Conservation (phyloP, 371 early-diverging fungal genomes). For the Mortierella sp. region DNA sequence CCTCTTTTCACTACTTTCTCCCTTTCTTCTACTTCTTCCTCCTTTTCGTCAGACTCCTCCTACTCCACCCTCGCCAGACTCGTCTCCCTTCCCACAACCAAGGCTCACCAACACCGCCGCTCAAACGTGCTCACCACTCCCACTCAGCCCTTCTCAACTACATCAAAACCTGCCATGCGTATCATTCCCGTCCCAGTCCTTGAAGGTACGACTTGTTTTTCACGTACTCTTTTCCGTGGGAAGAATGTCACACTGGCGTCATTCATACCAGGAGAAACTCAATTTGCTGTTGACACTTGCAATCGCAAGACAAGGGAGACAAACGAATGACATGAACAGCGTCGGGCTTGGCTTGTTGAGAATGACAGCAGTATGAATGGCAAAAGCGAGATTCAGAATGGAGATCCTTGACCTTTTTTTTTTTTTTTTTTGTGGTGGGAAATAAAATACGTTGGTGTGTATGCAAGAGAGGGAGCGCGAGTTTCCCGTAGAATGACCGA, state of each 20-base stretch:
- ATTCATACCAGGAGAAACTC: not conserved
- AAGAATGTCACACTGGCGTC: not conserved
- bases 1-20: not conserved
- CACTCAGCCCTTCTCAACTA: slow-evolving; percentile 19
- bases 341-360: not conserved
- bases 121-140: not conserved
- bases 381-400: not conserved
- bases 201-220: slow-evolving; percentile 31
- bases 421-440: not conserved
- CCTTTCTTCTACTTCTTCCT: not conserved
- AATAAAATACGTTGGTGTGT: not conserved
- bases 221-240: not conserved
- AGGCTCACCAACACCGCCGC: not conserved
- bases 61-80: not conserved
- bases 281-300: not conserved
- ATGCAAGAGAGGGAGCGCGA: not conserved
- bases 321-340: not conserved
- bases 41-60: not conserved
- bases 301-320: not conserved
- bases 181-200: slow-evolving; percentile 66
- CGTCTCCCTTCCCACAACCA: not conserved
- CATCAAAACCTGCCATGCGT: slow-evolving; percentile 60
- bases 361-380: not conserved
- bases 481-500: not conserved
- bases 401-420: not conserved